Evolutionary conservation across 148 eudicot species (phyloP).

Genomic region (Chenopodium formosanum): DNA sequence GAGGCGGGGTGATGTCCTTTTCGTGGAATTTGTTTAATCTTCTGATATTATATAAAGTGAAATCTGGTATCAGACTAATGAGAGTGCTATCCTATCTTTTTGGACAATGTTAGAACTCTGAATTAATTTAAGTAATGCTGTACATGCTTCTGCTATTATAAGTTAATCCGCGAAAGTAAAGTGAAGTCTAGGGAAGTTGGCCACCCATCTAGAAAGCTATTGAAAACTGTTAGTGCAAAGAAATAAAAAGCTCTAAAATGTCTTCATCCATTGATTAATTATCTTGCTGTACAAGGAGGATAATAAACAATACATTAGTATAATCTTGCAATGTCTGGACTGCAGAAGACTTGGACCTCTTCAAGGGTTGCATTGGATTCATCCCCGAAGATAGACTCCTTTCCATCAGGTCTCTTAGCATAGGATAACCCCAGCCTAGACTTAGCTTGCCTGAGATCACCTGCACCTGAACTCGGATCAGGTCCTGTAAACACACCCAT

Average conservation of each 20-base stretch:
- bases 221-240: background rate
- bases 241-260: slow-evolving; percentile 12
- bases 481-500: slow-evolving; percentile 82
- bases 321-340: slow-evolving; percentile 76
- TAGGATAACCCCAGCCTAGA: slow-evolving; percentile 83
- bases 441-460: slow-evolving; percentile 82
- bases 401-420: slow-evolving; percentile 83
- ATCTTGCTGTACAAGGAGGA: background rate
- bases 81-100: slow-evolving; percentile 3
- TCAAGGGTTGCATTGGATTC: slow-evolving; percentile 51
- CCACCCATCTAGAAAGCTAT: slow-evolving; percentile 11
- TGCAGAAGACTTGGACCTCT: slow-evolving; percentile 80
- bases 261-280: slow-evolving; percentile 3
- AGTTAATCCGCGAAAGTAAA: background rate
- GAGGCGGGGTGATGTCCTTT: background rate
- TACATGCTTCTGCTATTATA: background rate
- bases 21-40: slow-evolving; percentile 17
- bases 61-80: slow-evolving; percentile 4
- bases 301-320: slow-evolving; percentile 35
- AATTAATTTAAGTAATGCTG: background rate
- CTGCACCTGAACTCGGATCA: slow-evolving; percentile 70
- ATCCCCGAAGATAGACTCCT: slow-evolving; percentile 79
- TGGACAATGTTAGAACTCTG: slow-evolving; percentile 14
- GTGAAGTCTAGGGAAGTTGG: slow-evolving; percentile 12
- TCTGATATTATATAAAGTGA: background rate